Conservation (phyloP, 495 filamentous ascomycete species). For the Elasticomyces elasticus region DNA sequence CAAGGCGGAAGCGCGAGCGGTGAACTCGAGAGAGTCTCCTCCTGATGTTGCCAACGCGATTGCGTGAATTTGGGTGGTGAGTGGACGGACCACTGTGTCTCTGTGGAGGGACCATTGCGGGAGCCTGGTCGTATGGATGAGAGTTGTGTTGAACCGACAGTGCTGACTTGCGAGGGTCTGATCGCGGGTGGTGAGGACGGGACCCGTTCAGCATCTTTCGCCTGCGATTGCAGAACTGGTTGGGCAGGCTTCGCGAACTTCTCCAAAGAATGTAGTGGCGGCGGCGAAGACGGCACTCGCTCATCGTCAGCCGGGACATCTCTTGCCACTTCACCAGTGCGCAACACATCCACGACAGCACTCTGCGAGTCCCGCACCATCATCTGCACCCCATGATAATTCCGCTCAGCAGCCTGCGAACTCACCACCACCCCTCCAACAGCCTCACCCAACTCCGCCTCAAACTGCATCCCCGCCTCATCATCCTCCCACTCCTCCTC, state of each 20-base stretch:
- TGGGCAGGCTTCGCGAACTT: too few relatives aligned
- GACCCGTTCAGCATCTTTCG: neutral
- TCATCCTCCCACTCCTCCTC: neutral
- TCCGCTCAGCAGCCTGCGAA: neutral
- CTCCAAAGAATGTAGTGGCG: neutral
- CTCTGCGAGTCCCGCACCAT: too few relatives aligned
- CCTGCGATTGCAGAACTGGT: neutral
- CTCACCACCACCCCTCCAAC: too few relatives aligned
- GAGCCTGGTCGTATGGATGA: neutral
- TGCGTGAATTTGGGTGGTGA: neutral
- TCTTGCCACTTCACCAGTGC: too few relatives aligned
- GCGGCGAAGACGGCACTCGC: slow-evolving; percentile 4
- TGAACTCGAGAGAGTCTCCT: neutral
- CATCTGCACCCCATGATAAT: neutral
- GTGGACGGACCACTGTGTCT: neutral
- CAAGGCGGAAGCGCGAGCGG: slow-evolving; percentile 10
- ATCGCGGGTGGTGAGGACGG: slow-evolving; percentile 5
- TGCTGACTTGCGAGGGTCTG: slow-evolving; percentile 10
- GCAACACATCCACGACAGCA: too few relatives aligned
- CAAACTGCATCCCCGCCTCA: neutral
- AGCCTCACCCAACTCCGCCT: neutral
- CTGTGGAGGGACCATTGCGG: neutral
- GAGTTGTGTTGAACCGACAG: slow-evolving; percentile 8
- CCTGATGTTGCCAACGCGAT: neutral
- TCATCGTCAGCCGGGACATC: neutral